Percentiles rank a stretch among this genome's conserved stretches.
These are phyloP conservation scores for Plasmodium gallinaceum DNA, from an alignment of 169 alveolate genomes.

Conservation along the genomic window DNA sequence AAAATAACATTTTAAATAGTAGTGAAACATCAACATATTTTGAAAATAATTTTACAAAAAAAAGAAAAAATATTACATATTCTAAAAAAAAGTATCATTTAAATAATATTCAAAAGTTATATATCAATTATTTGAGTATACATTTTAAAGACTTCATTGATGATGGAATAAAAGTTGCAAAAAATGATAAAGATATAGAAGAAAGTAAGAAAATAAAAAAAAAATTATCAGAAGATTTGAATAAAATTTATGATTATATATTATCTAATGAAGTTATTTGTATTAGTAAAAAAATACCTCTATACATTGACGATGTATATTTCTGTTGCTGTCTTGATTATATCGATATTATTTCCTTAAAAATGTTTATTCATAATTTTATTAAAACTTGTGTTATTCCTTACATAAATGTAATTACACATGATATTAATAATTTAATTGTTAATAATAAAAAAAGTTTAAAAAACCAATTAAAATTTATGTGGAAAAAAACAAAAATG, in stretches of 20 bases:
- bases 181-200: slow-evolving; percentile 19
- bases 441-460: slow-evolving; percentile 42
- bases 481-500: slow-evolving; percentile 56
- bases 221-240: slow-evolving; percentile 5
- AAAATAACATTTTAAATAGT: background rate
- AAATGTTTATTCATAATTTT: slow-evolving; percentile 63
- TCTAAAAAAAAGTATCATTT: background rate
- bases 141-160: slow-evolving; percentile 4
- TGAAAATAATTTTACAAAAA: background rate
- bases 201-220: slow-evolving; percentile 26
- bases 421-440: slow-evolving; percentile 38
- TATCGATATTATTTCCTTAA: slow-evolving; percentile 38
- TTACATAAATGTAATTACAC: slow-evolving; percentile 25
- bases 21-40: background rate
- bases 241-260: slow-evolving; percentile 40
- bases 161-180: slow-evolving; percentile 23
- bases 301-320: slow-evolving; percentile 35
- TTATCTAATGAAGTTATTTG: slow-evolving; percentile 18
- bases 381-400: slow-evolving; percentile 31
- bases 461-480: slow-evolving; percentile 37
- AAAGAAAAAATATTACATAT: background rate
- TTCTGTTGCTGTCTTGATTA: slow-evolving; percentile 45
- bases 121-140: slow-evolving; percentile 6
- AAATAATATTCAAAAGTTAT: slow-evolving; percentile 32
- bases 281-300: slow-evolving; percentile 56